Conservation (phyloP, 2,329 filamentous ascomycete genomes). For the Alternaria alternata region DNA sequence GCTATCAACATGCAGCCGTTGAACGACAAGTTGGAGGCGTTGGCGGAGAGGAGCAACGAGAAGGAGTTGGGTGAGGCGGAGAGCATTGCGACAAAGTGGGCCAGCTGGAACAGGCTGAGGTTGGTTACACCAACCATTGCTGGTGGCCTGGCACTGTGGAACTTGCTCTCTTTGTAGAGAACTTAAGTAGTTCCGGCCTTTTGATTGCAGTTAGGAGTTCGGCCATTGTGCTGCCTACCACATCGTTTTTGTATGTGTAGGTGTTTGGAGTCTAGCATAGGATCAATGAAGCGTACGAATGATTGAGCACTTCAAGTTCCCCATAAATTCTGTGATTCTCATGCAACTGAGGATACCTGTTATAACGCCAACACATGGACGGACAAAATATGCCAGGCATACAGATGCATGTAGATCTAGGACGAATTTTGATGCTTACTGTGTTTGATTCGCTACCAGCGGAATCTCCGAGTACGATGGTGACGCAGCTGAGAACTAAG, state of each 20-base stretch:
- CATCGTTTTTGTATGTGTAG: not conserved
- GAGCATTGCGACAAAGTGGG: slow-evolving; percentile 47
- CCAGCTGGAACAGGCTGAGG: slow-evolving; percentile 46
- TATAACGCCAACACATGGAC: not conserved
- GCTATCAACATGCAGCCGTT: slow-evolving; percentile 62
- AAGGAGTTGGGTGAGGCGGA: slow-evolving; percentile 46
- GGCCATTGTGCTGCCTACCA: not conserved
- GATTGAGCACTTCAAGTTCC: not conserved
- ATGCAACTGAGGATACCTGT: not conserved
- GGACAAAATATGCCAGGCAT: rapidly evolving
- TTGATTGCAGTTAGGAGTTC: not conserved
- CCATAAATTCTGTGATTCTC: not conserved
- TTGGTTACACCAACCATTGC: slow-evolving; percentile 48
- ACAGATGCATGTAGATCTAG: not conserved
- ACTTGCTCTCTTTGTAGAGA: slow-evolving; percentile 32
- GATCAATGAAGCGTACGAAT: not conserved
- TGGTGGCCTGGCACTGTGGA: slow-evolving; percentile 44
- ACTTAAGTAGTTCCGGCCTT: not conserved
- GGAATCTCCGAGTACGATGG: not conserved
- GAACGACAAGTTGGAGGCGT: slow-evolving; percentile 58
- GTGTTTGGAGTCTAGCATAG: not conserved
- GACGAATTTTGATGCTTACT: not conserved
- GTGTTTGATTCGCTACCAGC: not conserved
- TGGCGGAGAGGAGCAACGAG: slow-evolving; percentile 44
- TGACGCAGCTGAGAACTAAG: not conserved